Evolutionary conservation across 2,329 filamentous ascomycete species (phyloP).

Genomic region (Clonostachys chloroleuca): DNA sequence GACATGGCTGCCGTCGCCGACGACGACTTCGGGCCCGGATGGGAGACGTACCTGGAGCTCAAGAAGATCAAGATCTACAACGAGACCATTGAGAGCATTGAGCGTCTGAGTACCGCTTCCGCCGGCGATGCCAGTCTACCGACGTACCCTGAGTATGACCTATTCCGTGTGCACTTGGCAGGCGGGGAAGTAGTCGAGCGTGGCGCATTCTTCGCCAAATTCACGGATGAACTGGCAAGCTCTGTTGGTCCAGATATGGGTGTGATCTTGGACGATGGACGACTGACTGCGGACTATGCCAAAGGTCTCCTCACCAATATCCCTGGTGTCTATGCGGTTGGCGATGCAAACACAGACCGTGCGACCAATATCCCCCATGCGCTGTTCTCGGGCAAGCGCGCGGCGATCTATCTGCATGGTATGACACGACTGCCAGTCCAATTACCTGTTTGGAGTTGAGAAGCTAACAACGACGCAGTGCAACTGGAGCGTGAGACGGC

Average conservation of each 20-base stretch:
- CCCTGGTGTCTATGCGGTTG: constrained; percentile 50
- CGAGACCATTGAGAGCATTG: constrained; percentile 43
- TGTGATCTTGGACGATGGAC: constrained; percentile 34
- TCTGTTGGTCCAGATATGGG: constrained; percentile 39
- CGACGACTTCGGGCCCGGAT: constrained; percentile 30
- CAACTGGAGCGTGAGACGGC: constrained; percentile 34
- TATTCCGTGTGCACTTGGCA: constrained; percentile 49
- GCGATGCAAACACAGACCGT: constrained; percentile 57
- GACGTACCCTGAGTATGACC: constrained; percentile 42
- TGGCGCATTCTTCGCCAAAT: constrained; percentile 47
- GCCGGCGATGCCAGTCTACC: constrained; percentile 26
- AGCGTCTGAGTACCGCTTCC: constrained; percentile 34
- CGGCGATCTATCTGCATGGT: constrained; percentile 55
- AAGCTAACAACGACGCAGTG: constrained; percentile 15
- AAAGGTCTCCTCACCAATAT: constrained; percentile 46
- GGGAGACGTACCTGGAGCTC: constrained; percentile 40
- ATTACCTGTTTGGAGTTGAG: no score
- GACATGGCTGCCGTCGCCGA: constrained; percentile 30
- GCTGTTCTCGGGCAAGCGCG: constrained; percentile 52
- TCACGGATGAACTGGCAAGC: constrained; percentile 40
- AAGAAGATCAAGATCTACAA: constrained; percentile 52
- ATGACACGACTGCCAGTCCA: constrained; percentile 12
- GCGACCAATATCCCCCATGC: constrained; percentile 58
- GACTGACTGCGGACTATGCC: constrained; percentile 32
- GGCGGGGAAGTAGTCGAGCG: constrained; percentile 31